Evolutionary conservation across 257 asterid genomes (phyloP), one percentile per base, ranked within the genome.

Genomic region (Solanum ahanhuiri): DNA sequence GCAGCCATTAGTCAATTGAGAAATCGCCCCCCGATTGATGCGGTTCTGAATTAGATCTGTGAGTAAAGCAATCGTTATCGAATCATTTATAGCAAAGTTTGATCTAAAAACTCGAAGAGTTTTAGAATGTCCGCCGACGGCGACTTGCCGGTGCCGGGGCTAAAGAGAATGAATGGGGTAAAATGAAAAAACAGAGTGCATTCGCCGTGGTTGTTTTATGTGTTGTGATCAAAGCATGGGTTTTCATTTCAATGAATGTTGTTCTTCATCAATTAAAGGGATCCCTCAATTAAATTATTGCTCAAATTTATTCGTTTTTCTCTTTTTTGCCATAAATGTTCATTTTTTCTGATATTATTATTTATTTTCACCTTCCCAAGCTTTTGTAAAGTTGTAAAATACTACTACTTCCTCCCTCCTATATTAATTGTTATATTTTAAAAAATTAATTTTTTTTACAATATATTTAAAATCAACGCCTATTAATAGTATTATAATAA

Each of bases 1-100:
- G 90, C 86, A 83, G 89, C 87, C 89, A 85, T 90, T 83, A 69
- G 43, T 7, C 8, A 41, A 41, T 45, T 81, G 67, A 30, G 14
- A 69, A 75, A 83, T 66, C 87, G 69, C 7, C 79, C 86, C 43
- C 82, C 39, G 28, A 28, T 28, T 45, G n/a, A 43, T 41, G 83
- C 18, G 72, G 34, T 85, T 84, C 48, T 67, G 71, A 71, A n/a
- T 72, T 72, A 67, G 88, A 87, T 86, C 88, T 73, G 85, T 39
- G 20, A 7, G 33, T 23, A 22, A 83, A 48, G 14, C 45, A 37
- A 39, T 57, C 87, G 84, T 70, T 79, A 86, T 70, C 34, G 58
- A 63, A 81, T 64, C 91, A 88, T 77, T 41, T 43, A 20, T 34
- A 9, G 30, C 48, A 18, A 33, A 18, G 17, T 87, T 58, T 41